Percentiles rank a stretch among this genome's conserved stretches.
Evolutionary conservation across 345 rosid species (phyloP).

Genomic region (Citrus medica): DNA sequence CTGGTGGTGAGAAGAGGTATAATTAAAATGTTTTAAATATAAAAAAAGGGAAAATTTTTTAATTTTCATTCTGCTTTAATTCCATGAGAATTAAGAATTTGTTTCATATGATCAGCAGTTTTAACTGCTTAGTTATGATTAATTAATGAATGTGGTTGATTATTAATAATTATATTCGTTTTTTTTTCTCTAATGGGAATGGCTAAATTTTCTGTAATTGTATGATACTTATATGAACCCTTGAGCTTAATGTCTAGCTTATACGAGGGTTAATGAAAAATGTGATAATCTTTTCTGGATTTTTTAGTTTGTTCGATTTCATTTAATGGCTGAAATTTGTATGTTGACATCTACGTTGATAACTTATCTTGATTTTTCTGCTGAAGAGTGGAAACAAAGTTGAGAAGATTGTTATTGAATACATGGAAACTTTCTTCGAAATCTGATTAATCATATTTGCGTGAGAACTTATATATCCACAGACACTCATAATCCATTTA

Average conservation of each 20-base stretch:
- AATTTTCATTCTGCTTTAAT: not conserved
- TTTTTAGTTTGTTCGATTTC: no score
- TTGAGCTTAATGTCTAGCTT: not conserved
- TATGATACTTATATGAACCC: not conserved
- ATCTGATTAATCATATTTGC: not conserved
- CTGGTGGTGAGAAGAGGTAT: conserved; percentile 90
- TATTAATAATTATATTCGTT: no score
- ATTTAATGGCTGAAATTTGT: not conserved
- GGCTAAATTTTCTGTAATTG: not conserved
- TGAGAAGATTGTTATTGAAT: no score
- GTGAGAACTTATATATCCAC: not conserved
- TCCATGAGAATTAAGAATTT: not conserved
- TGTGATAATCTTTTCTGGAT: not conserved
- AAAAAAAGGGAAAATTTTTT: no score
- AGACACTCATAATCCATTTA: not conserved
- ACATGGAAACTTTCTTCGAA: not conserved
- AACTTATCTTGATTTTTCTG: no score
- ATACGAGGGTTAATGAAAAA: not conserved
- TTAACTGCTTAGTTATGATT: no score
- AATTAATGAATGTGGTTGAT: no score
- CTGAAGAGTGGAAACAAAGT: no score
- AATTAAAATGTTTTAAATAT: no score
- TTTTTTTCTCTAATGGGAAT: no score
- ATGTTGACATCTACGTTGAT: not conserved
- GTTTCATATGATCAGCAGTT: no score